Percentiles rank a stretch among this genome's conserved stretches.
These are phyloP conservation scores for Xylaria acuta DNA, from an alignment of 495 filamentous ascomycete genomes.

Conservation along the genomic window DNA sequence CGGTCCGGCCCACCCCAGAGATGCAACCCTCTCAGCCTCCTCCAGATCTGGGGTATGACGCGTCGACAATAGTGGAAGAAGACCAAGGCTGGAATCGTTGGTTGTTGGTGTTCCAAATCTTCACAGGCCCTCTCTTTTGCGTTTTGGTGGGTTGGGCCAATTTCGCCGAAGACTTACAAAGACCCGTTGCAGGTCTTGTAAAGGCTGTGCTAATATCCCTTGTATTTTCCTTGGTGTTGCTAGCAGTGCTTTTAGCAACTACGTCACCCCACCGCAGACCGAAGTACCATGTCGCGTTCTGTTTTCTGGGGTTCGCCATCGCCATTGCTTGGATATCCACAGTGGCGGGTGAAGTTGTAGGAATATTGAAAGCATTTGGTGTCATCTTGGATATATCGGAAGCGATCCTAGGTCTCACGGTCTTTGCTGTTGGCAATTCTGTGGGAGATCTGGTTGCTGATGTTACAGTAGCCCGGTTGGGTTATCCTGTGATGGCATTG, in stretches of 20 bases:
- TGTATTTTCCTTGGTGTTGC: slow-evolving; percentile 67
- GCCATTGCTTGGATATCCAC: slow-evolving; percentile 95
- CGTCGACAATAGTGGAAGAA: slow-evolving; percentile 33
- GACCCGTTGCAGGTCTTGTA: slow-evolving; percentile 54
- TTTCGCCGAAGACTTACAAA: slow-evolving; percentile 56
- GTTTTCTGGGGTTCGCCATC: slow-evolving; percentile 90
- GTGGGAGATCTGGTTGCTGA: slow-evolving; percentile 94
- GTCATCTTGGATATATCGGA: slow-evolving; percentile 93
- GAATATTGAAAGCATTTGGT: slow-evolving; percentile 90
- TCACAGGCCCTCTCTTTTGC: slow-evolving; percentile 86
- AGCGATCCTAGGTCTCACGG: slow-evolving; percentile 92
- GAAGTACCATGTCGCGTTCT: slow-evolving; percentile 74
- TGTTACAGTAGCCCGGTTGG: slow-evolving; percentile 88
- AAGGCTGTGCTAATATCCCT: slow-evolving; percentile 72
- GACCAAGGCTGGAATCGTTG: slow-evolving; percentile 81
- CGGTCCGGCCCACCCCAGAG: slow-evolving; percentile 20
- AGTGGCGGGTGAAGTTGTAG: slow-evolving; percentile 95
- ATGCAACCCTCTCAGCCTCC: slow-evolving; percentile 34
- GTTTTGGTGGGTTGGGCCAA: slow-evolving; percentile 79
- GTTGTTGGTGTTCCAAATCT: slow-evolving; percentile 83
- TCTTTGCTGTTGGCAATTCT: slow-evolving; percentile 97
- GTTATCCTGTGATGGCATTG: slow-evolving; percentile 97
- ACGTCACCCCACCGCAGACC: slow-evolving; percentile 66
- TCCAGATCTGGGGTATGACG: slow-evolving; percentile 34
- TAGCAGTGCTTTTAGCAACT: slow-evolving; percentile 66